Percentiles rank a stretch among this genome's conserved stretches.
phyloP scores from a whole-genome alignment of 78 protist genomes.

The Speleostelium caveatum region DNA sequence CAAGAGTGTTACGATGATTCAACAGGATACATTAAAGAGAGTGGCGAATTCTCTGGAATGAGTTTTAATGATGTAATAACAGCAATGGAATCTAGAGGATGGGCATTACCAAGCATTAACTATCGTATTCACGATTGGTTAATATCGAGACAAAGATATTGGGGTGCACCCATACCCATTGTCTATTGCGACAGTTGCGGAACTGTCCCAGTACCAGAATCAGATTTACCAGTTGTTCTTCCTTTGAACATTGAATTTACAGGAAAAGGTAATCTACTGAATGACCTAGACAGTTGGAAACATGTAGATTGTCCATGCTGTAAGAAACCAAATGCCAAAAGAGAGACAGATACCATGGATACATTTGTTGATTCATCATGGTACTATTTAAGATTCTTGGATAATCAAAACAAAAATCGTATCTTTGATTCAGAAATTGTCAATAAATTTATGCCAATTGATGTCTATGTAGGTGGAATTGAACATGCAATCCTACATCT shows the following conservation, averaged over 20 bases:
- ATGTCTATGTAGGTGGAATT: constrained; percentile 94
- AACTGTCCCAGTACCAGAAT: constrained; percentile 87
- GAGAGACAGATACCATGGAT: constrained; percentile 96
- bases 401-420: constrained; percentile 44
- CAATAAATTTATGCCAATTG: constrained; percentile 86
- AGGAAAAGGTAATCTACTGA: constrained; percentile 62
- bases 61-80: constrained; percentile 31
- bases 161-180: constrained; percentile 97
- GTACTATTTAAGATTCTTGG: constrained; percentile 88
- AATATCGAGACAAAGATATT: constrained; percentile 94
- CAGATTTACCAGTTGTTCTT: constrained; percentile 87
- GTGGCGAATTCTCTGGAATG: constrained; percentile 42
- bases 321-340: constrained; percentile 56
- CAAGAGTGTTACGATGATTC: constrained; percentile 40
- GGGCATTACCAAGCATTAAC: not conserved
- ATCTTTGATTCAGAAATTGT: constrained; percentile 8
- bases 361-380: constrained; percentile 96
- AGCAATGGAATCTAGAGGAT: constrained; percentile 3
- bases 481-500: constrained; percentile 97
- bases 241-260: constrained; percentile 78
- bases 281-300: constrained; percentile 60
- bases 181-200: constrained; percentile 85
- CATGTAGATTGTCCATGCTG: constrained; percentile 82
- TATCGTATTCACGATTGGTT: constrained; percentile 95
- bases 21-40: constrained; percentile 63